Base-by-base conservation (phyloP, 2,329 filamentous ascomycete species). In the Cladophialophora carrionii region DNA sequence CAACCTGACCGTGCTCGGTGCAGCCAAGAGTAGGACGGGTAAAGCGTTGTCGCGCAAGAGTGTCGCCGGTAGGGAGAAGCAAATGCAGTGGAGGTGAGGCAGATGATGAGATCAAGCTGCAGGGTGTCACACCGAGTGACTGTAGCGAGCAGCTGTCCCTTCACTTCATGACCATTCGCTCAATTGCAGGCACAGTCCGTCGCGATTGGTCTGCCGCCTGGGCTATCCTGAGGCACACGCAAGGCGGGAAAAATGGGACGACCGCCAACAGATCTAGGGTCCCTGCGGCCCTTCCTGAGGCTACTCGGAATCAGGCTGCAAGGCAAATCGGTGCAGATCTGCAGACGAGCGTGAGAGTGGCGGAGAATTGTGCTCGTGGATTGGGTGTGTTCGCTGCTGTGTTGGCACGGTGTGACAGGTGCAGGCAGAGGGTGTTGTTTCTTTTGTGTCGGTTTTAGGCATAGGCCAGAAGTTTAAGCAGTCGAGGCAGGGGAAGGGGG, bases 371-470 rank as follows among this genome's bases (percentile, higher is more conserved):
- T 61, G 59, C 31, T 56, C 26, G n/a, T 57, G 53, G 34, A 53
- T 62, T 51, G 48, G 55, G 37, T 22, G 46, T 53, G 52, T 34
- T n/a, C 22, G 24, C 41, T 62, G 65, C 64, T 68, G 66, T 64
- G 66, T 55, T 68, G 66, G 66, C 66, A 66, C 24, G 3, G 17
- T 43, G 57, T 60, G 51, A 68, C 56, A 63, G 60, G 64, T 61
- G 17, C 43, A 17, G 56, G 56, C n/a, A 58, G 22, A 24, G 22
- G 57, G 26, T 51, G 32, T 60, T 60, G 57, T 67, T 67, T 57
- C 64, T 63, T 63, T 67, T 53, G 14, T 65, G 57, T 62, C 65
- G 52, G 49, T 63, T 67, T 67, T 67, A 43, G 65, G 65, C 17
- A 64, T 67, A 67, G 57, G n/a, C 43, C 24, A 43, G 46, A 58